A percentile compares a stretch with the other conserved stretches of the same genome.
Evolutionary conservation across 2,329 filamentous ascomycete species (phyloP).

Genomic region (Paecilomyces dactylethromorphus): DNA sequence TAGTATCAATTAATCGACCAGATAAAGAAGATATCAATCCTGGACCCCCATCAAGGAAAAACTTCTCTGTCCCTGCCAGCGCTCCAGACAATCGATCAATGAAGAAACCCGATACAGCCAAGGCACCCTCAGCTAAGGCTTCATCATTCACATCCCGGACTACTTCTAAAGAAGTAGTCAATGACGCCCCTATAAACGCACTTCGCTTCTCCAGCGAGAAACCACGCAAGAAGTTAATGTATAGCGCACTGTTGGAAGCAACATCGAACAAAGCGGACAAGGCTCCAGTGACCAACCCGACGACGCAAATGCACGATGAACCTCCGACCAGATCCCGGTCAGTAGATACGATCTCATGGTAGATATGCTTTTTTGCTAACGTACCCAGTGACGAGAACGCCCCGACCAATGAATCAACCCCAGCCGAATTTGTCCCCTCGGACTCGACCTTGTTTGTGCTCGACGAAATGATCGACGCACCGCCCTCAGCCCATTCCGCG

Average conservation of each 20-base stretch:
- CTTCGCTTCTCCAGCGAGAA: constrained; percentile 27
- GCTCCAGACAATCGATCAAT: background rate
- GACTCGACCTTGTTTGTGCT: constrained; percentile 22
- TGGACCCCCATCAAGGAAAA: background rate
- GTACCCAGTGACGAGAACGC: background rate
- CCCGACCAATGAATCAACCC: constrained; percentile 3
- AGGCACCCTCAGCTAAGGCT: background rate
- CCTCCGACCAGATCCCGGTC: constrained; percentile 12
- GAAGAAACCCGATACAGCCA: background rate
- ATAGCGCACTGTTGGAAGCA: constrained; percentile 25
- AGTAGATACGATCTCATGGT: constrained; percentile 16
- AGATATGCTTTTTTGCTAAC: background rate
- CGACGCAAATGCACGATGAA: background rate
- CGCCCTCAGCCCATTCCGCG: background rate
- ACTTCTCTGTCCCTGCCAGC: background rate
- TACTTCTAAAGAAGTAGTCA: background rate
- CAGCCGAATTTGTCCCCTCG: constrained; percentile 19
- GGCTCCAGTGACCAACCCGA: constrained; percentile 1
- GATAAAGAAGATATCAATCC: background rate
- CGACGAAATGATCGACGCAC: constrained; percentile 14
- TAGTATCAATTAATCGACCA: background rate
- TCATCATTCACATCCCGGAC: constrained; percentile 2
- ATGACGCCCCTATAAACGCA: constrained; percentile 12
- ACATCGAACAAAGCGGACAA: constrained; percentile 4
- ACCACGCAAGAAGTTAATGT: constrained; percentile 39